phyloP scores from a whole-genome alignment of 441 rosid genomes.

The Populus hybrid region DNA sequence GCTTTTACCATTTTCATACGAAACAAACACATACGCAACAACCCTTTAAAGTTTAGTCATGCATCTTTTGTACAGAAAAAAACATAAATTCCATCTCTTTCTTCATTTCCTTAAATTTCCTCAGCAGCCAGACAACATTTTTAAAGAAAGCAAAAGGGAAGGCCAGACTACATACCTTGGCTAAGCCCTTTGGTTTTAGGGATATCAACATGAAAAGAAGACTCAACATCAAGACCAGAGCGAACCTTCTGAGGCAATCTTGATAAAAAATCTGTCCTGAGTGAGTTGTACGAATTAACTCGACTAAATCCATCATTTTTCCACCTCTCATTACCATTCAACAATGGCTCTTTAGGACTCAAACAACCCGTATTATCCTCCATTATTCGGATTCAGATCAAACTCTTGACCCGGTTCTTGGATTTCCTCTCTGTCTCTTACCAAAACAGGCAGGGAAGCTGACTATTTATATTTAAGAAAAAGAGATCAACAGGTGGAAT shows the following conservation, averaged over 20 bases:
- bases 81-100: not conserved
- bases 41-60: not conserved
- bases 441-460: not conserved
- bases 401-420: not conserved
- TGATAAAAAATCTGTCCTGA: constrained; percentile 43
- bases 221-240: constrained; percentile 41
- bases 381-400: constrained; percentile 5
- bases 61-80: not conserved
- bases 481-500: not conserved
- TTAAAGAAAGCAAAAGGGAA: not conserved
- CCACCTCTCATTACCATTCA: constrained; percentile 12
- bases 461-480: not conserved
- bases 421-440: not conserved
- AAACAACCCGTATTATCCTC: constrained; percentile 9
- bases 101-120: not conserved
- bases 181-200: constrained; percentile 38
- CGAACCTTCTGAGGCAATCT: constrained; percentile 59
- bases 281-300: constrained; percentile 34
- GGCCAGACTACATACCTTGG: constrained; percentile 32
- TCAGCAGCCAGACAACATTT: not conserved
- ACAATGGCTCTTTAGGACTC: constrained; percentile 15
- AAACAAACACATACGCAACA: not conserved
- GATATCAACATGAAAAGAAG: constrained; percentile 38
- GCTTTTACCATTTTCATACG: not conserved
- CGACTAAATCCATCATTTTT: constrained; percentile 24